A percentile compares a stretch with the other conserved stretches of the same genome.
These are phyloP conservation scores for Ceratobasidium sp. DNA, from an alignment of 1,284 basidiomycete genomes.

Conservation along the genomic window DNA sequence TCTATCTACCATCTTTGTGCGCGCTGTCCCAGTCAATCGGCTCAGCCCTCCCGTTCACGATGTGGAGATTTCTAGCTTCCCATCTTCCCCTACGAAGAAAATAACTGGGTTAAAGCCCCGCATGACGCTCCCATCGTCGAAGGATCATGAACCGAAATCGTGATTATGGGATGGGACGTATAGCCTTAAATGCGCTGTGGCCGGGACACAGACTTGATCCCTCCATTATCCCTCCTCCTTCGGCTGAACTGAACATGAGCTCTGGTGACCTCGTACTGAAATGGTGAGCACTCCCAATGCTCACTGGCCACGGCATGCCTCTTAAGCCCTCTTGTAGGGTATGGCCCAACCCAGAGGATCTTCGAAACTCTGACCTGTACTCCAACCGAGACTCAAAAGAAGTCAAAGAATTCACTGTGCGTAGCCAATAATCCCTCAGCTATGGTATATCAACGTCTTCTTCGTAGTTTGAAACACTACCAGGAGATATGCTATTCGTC, in stretches of 20 bases:
- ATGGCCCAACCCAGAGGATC: conserved; percentile 44
- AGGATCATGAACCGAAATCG: conserved; percentile 38
- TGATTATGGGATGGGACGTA: conserved; percentile 32
- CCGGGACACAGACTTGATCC: not conserved
- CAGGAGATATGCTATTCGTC: conserved; percentile 42
- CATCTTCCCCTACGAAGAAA: conserved; percentile 41
- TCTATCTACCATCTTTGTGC: conserved; percentile 44
- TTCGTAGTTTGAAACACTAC: conserved; percentile 36
- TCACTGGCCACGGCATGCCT: not conserved
- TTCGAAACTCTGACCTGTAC: conserved; percentile 41
- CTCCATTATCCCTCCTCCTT: conserved; percentile 27
- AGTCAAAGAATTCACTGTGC: conserved; percentile 43
- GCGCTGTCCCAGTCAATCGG: conserved; percentile 36
- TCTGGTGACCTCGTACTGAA: conserved; percentile 37
- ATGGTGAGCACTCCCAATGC: conserved; percentile 15
- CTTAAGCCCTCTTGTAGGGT: conserved; percentile 27
- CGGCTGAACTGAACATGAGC: conserved; percentile 30
- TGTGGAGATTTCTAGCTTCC: conserved; percentile 41
- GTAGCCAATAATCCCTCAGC: not conserved
- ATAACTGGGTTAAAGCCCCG: conserved; percentile 42
- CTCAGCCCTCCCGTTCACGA: conserved; percentile 38
- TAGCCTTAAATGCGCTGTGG: conserved; percentile 35
- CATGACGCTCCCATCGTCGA: conserved; percentile 37
- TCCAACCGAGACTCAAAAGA: conserved; percentile 39
- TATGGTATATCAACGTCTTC: not conserved